Evolutionary conservation across 352 stramenopile genomes (phyloP), one percentile per base, ranked within the genome.

Genomic region (Pythium monospermum): DNA sequence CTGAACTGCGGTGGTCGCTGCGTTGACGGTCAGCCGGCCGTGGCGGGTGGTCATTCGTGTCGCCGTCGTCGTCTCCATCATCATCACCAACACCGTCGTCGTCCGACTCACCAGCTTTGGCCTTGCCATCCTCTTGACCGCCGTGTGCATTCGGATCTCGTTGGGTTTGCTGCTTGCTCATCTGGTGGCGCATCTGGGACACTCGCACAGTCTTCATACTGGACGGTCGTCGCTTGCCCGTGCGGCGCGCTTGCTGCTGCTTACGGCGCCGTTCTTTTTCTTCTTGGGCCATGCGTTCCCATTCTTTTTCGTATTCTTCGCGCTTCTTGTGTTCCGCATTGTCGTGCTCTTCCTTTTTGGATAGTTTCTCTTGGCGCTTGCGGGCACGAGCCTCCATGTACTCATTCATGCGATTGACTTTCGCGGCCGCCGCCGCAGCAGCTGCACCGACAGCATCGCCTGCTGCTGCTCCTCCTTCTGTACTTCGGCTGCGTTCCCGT

Each of bases 271-370:
- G 69, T 52, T 94, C 83, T 4, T 73, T 74, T 50, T 91, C 82
- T 62, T 94, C 83, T 61, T 92, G 78, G 15, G 83, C 83, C 72
- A 94, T 85, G n/a, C 86, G 76, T 44, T 91, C 81, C 83, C 83
- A 94, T 44, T 94, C 83, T 23, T 89, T 86, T 47, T 94, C 83
- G 61, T 92, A 94, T 25, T 90, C 83, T 60, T 88, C 75, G 37
- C 86, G 82, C 43, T 89, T 77, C 63, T 80, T 85, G 43, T 73
- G 71, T 64, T 90, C 82, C 28, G 73, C 83, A 43, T 80, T 57
- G 41, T 87, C 76, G 40, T 85, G 76, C 47, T 87, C 66, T 43
- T 84, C 68, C 12, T 88, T 84, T 35, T 78, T 84, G 42, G 85
- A 80, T 18, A 87, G 56, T 47, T 92, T 94, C 38, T 87, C 78